A percentile compares a stretch with the other conserved stretches of the same genome.
Conservation (phyloP, 2,329 filamentous ascomycete species). For the Epichloe coenophiala region DNA sequence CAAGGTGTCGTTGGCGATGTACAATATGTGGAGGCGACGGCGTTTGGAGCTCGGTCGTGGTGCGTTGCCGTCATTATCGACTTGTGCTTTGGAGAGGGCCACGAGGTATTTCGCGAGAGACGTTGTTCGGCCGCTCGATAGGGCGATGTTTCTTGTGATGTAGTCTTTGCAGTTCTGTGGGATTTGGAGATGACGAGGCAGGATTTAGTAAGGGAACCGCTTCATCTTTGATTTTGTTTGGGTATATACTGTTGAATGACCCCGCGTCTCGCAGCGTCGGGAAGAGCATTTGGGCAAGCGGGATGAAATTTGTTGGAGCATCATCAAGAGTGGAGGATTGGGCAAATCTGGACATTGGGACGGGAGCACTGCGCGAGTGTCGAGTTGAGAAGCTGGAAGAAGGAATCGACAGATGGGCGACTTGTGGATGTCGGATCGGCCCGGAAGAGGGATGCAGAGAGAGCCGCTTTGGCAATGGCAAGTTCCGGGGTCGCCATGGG, state of each 20-base stretch:
- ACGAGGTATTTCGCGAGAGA: conserved; percentile 65
- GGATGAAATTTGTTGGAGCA: neutral
- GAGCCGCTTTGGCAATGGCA: conserved; percentile 67
- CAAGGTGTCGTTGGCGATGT: conserved; percentile 65
- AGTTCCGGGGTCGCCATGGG: conserved; percentile 56
- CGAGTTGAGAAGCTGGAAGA: conserved; percentile 52
- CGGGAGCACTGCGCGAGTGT: conserved; percentile 60
- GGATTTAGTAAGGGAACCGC: conserved; percentile 7
- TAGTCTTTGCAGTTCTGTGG: conserved; percentile 73
- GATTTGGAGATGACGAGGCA: conserved; percentile 1
- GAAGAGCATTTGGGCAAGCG: neutral
- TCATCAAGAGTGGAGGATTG: neutral
- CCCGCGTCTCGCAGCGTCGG: neutral
- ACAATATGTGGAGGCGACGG: conserved; percentile 61
- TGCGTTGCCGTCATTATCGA: conserved; percentile 21
- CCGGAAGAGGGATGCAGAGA: conserved; percentile 59
- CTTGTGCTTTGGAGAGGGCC: conserved; percentile 42
- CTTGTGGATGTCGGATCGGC: conserved; percentile 56
- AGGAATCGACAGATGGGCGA: conserved; percentile 55
- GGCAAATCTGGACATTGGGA: conserved; percentile 79
- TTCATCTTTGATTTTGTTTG: neutral
- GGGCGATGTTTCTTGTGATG: conserved; percentile 60
- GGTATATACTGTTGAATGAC: neutral
- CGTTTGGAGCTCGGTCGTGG: conserved; percentile 45
- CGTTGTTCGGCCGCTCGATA: conserved; percentile 50